Percentiles rank a stretch among this genome's conserved stretches.
Evolutionary conservation across 192 early-diverging fungal species (phyloP).

Genomic region (Coemansia sp.): DNA sequence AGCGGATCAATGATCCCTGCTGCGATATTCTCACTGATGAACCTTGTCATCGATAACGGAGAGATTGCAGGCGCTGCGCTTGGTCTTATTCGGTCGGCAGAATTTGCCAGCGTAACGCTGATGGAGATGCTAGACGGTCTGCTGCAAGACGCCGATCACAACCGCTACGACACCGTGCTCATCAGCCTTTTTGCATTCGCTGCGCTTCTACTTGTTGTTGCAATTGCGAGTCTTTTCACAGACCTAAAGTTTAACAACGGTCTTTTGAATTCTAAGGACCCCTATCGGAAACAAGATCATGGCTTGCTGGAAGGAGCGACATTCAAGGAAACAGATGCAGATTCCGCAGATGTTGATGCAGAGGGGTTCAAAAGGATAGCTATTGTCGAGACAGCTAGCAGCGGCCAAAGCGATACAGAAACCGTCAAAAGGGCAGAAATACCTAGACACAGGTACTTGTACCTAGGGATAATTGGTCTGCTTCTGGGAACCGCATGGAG

Average conservation of each 20-base stretch:
- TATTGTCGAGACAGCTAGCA: neutral
- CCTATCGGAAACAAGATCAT: slow-evolving; percentile 13
- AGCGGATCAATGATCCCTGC: slow-evolving; percentile 48
- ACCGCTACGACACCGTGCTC: slow-evolving; percentile 52
- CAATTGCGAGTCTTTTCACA: slow-evolving; percentile 19
- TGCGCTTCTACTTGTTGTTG: slow-evolving; percentile 34
- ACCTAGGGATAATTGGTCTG: slow-evolving; percentile 41
- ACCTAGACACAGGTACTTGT: slow-evolving; percentile 39
- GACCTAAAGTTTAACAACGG: slow-evolving; percentile 35
- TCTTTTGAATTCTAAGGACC: slow-evolving; percentile 39
- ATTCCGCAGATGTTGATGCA: neutral
- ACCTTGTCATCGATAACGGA: slow-evolving; percentile 50
- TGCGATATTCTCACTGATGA: slow-evolving; percentile 49
- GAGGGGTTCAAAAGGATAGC: neutral
- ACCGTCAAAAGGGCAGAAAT: neutral
- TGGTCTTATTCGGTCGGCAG: slow-evolving; percentile 53
- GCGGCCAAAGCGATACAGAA: neutral
- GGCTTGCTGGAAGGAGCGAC: neutral
- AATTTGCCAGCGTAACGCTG: slow-evolving; percentile 53
- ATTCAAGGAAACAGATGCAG: neutral
- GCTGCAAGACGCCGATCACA: slow-evolving; percentile 54
- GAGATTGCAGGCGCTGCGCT: slow-evolving; percentile 52
- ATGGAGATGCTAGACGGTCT: slow-evolving; percentile 57
- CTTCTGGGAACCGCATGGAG: slow-evolving; percentile 39
- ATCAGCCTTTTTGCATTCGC: slow-evolving; percentile 49